Evolutionary conservation across 768 basidiomycete species (phyloP), one percentile per base, ranked within the genome.

Genomic region (Cantharellus cinnabarinus): DNA sequence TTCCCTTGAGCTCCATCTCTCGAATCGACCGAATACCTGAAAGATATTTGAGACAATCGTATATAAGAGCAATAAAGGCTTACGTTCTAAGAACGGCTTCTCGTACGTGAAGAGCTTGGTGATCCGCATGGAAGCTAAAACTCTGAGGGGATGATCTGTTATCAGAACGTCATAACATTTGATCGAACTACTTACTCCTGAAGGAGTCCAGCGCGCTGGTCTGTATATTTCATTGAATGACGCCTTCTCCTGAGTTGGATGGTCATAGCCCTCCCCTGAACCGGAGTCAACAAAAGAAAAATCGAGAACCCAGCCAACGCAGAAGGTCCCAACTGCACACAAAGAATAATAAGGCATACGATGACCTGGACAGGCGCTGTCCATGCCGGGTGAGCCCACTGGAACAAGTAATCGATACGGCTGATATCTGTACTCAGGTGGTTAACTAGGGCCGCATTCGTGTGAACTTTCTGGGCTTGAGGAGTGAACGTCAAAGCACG

Each of bases 301-400:
- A 84, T 69, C 0, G 78, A 75, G 66, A 85, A 84, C 0, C 83
- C 83, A 3, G 81, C 80, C 3, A 85, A 70, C 0, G 83, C 82
- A 1, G 82, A 81, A 0, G 81, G 79, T 0, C 82, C 82, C 44
- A 85, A 75, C 79, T 83, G 63, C 42, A 61, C 48, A 7, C 15
- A 54, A 34, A 58, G 50, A 41, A 44, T 37, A 41, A 37, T 29
- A 14, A 61, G 51, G 37, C 61, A 62, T 37, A 56, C 57, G n/a
- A 57, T 54, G 7, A 37, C 52, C 35, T 10, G 52, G 7, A 54
- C 38, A 10, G 7, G 38, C 7, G 35, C 14, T 14, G 52, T 54
- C 10, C 52, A 10, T 10, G 35, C 35, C 7, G 52, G 52, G 35
- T 54, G 52, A 10, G 35, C 10, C 52, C 52, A 54, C 35, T 54